Conservation (phyloP, 371 early-diverging fungal genomes). For the Funneliformis caledonium region DNA sequence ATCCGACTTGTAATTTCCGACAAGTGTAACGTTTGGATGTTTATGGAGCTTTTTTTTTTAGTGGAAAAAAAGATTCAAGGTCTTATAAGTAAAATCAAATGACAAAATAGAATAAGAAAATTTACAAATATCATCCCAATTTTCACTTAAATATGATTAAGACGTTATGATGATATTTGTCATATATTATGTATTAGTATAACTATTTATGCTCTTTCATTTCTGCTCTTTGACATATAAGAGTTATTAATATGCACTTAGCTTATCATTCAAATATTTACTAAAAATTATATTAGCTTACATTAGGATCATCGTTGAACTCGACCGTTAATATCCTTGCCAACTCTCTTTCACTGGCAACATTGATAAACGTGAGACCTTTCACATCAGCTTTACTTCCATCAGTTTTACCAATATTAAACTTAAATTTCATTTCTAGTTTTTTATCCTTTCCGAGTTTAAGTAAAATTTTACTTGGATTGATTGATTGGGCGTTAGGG, state of each 20-base stretch:
- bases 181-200: not conserved
- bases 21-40: slow-evolving; percentile 32
- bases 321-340: slow-evolving; percentile 38
- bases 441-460: slow-evolving; percentile 36
- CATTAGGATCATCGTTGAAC: slow-evolving; percentile 40
- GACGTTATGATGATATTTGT: no score
- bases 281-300: slow-evolving; percentile 1
- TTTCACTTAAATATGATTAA: no score
- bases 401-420: slow-evolving; percentile 17
- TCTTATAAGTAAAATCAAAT: no score
- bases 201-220: not conserved
- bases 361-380: slow-evolving; percentile 39
- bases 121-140: no score
- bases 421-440: slow-evolving; percentile 35
- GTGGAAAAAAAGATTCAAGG: no score
- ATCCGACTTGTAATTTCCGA: slow-evolving; percentile 25
- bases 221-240: not conserved
- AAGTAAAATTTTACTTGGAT: slow-evolving; percentile 21
- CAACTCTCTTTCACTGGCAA: slow-evolving; percentile 37
- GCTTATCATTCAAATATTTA: not conserved
- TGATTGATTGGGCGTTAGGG: slow-evolving; percentile 23
- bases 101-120: no score
- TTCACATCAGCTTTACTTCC: slow-evolving; percentile 21
- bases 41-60: slow-evolving; percentile 20
- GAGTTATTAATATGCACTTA: not conserved